phyloP scores from a whole-genome alignment of 2,329 filamentous ascomycete genomes.

The Uncinocarpus reesii region DNA sequence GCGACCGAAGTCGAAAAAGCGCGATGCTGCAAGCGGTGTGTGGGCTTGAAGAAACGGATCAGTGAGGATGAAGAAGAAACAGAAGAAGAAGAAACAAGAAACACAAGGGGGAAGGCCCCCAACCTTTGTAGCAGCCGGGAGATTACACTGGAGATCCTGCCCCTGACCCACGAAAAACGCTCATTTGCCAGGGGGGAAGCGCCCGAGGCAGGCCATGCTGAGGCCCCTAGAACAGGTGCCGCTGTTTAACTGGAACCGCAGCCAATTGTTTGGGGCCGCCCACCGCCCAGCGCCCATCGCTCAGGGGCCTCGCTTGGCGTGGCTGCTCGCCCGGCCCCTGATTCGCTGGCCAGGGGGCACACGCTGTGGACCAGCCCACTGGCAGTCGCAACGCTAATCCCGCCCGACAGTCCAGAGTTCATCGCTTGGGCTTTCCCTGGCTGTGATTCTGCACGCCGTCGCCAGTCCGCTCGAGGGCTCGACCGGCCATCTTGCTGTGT shows the following conservation, averaged over 20 bases:
- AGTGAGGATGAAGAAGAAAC: conserved; percentile 21
- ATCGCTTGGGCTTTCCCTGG: not conserved
- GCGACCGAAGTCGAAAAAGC: conserved; percentile 36
- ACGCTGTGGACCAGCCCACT: not conserved
- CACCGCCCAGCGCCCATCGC: not conserved
- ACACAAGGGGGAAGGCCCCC: conserved; percentile 11
- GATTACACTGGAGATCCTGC: conserved; percentile 18
- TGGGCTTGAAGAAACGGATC: conserved; percentile 20
- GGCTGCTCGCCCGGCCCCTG: not conserved
- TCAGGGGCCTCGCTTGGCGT: conserved; percentile 6
- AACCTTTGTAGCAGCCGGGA: conserved; percentile 19
- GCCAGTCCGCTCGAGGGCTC: too few species aligned
- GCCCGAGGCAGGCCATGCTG: not conserved
- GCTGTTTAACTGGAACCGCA: not conserved
- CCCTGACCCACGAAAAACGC: conserved; percentile 5
- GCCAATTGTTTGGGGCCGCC: not conserved
- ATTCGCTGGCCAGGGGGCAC: not conserved
- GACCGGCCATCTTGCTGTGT: too few species aligned
- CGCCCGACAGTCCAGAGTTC: not conserved
- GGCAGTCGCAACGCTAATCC: not conserved
- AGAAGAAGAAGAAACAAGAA: conserved; percentile 19
- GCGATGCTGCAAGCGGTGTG: conserved; percentile 25
- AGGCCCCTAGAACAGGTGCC: not conserved
- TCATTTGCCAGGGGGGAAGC: not conserved
- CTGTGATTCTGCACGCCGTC: not conserved